phyloP scores from a whole-genome alignment of 345 rosid species.

The Rubroshorea leprosula region DNA sequence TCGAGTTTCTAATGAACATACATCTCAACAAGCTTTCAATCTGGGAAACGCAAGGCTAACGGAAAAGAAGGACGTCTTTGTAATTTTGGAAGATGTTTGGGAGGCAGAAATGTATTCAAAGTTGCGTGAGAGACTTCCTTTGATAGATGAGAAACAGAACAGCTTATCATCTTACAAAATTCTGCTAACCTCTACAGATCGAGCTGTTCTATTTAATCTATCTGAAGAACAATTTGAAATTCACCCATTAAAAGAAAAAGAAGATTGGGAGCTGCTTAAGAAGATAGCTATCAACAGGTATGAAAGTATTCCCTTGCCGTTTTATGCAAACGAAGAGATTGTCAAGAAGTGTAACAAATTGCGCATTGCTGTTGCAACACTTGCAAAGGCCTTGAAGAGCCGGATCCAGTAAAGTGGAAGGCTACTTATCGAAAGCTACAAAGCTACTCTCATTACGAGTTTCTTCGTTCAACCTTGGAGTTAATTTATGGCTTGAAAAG shows the following conservation, averaged over 20 bases:
- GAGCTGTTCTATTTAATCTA: too few relatives aligned
- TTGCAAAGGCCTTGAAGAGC: background rate
- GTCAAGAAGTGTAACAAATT: background rate
- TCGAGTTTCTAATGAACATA: too few relatives aligned
- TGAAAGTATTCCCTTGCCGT: background rate
- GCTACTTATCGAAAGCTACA: background rate
- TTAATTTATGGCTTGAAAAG: background rate
- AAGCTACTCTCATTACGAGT: background rate
- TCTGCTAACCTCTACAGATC: too few relatives aligned
- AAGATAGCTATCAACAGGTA: background rate
- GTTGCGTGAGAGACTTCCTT: too few relatives aligned
- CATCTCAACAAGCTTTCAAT: too few relatives aligned
- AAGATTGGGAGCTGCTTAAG: background rate
- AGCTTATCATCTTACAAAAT: background rate
- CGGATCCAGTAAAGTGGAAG: background rate
- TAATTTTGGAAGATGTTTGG: too few relatives aligned
- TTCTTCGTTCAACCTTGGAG: background rate
- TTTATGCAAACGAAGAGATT: background rate
- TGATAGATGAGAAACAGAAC: too few relatives aligned
- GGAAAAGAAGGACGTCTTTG: background rate
- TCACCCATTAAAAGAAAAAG: background rate
- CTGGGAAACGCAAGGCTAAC: background rate
- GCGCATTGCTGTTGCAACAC: background rate
- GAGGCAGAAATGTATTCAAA: too few relatives aligned
- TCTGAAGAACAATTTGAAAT: too few relatives aligned